phyloP scores from a whole-genome alignment of 2,329 filamentous ascomycete species.

The Akanthomyces uredinophilus region DNA sequence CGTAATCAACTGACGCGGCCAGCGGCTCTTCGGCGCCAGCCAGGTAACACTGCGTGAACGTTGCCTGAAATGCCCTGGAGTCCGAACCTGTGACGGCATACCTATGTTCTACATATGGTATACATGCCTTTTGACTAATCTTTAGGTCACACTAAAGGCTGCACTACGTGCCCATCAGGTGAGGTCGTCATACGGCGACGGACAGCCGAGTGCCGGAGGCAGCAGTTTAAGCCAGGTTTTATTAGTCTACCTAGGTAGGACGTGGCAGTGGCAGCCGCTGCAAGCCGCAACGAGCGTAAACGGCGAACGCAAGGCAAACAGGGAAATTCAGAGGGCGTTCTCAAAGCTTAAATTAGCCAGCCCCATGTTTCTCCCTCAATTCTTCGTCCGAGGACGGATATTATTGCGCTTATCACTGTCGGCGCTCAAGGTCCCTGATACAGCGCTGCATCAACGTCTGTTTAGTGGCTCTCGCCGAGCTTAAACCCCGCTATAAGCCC shows the following conservation, averaged over 20 bases:
- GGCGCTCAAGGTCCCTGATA: not conserved
- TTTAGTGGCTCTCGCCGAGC: not conserved
- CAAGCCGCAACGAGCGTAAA: not conserved
- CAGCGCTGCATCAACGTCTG: not conserved
- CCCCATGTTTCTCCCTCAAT: not conserved
- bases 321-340: not conserved
- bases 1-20: conserved; percentile 10
- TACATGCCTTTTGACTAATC: not conserved
- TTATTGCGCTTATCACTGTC: too few relatives aligned
- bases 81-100: not conserved
- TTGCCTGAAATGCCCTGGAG: not conserved
- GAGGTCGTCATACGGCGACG: not conserved
- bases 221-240: not conserved
- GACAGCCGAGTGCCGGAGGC: not conserved
- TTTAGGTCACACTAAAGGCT: not conserved
- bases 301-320: not conserved
- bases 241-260: too few relatives aligned
- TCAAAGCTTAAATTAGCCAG: too few relatives aligned
- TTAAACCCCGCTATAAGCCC: conserved; percentile 5
- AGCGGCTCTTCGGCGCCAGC: not conserved
- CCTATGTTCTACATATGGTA: not conserved
- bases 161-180: not conserved
- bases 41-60: not conserved
- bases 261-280: not conserved
- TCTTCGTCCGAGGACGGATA: not conserved